Conservation (phyloP, 2,329 filamentous ascomycete species). For the Monilinia polystroma region DNA sequence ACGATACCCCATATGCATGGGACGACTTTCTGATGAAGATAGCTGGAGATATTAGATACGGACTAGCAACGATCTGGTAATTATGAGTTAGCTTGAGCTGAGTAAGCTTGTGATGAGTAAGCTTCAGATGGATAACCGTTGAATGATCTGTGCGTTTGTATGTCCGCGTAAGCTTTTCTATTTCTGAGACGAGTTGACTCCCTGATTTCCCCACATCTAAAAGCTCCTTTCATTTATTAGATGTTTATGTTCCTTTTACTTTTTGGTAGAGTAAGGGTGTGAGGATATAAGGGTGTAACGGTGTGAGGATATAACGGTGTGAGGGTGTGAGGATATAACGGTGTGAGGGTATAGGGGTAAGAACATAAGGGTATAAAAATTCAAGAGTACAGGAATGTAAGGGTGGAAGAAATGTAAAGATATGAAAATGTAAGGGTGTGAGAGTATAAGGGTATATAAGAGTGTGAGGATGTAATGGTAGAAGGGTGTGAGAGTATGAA, state of each 20-base stretch:
- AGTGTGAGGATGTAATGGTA: no score
- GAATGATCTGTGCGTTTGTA: background rate
- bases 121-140: background rate
- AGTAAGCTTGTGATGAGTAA: background rate
- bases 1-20: background rate
- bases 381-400: no score
- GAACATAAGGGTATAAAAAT: no score
- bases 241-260: background rate
- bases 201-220: constrained; percentile 2
- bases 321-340: no score
- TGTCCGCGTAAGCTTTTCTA: constrained; percentile 11
- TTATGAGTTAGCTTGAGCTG: background rate
- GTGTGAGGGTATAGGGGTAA: no score
- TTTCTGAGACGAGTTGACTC: background rate
- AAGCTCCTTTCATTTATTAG: constrained; percentile 12
- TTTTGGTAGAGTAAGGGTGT: background rate
- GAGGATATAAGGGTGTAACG: no score
- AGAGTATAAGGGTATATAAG: no score
- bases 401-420: no score
- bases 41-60: background rate
- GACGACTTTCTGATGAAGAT: background rate
- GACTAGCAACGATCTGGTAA: no score
- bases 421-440: no score
- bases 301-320: no score
- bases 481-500: no score